Conservation (phyloP, 129 eudicot species). For the Calendula officinalis region DNA sequence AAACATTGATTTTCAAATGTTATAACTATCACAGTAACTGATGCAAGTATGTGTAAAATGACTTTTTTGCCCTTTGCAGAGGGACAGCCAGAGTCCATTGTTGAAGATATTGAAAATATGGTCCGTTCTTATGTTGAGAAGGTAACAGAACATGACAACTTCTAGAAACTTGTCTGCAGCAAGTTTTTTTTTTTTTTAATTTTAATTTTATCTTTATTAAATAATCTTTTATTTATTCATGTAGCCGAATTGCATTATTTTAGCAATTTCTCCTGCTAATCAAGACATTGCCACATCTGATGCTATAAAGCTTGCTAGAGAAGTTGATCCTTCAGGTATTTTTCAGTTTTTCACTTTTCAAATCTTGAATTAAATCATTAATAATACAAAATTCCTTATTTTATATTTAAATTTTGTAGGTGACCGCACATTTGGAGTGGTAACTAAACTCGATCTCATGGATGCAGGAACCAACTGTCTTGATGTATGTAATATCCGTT, state of each 20-base stretch:
- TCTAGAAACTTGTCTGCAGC: background rate
- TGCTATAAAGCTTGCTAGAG: conserved; percentile 98
- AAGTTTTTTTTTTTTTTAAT: background rate
- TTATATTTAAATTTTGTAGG: conserved; percentile 42
- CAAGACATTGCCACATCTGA: conserved; percentile 99
- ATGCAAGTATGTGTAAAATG: conserved; percentile 20
- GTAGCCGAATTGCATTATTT: conserved; percentile 95
- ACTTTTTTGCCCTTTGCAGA: conserved; percentile 50
- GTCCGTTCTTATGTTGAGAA: conserved; percentile 95
- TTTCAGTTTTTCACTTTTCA: background rate
- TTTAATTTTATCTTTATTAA: conserved; percentile 8
- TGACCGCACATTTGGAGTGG: conserved; percentile 94
- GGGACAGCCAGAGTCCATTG: conserved; percentile 92
- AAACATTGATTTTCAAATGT: conserved; percentile 6
- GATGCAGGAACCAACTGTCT: conserved; percentile 87
- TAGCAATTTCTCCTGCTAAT: conserved; percentile 99
- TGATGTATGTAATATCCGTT: conserved; percentile 56
- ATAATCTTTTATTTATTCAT: conserved; percentile 5
- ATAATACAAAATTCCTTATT: conserved; percentile 7
- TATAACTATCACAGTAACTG: conserved; percentile 15
- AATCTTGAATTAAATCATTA: background rate
- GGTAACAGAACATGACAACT: conserved; percentile 39
- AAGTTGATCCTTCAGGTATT: conserved; percentile 96
- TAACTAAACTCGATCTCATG: conserved; percentile 98
- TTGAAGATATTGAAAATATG: conserved; percentile 96